Evolutionary conservation across 2,329 filamentous ascomycete genomes (phyloP).

Genomic region (Seiridium unicorne): DNA sequence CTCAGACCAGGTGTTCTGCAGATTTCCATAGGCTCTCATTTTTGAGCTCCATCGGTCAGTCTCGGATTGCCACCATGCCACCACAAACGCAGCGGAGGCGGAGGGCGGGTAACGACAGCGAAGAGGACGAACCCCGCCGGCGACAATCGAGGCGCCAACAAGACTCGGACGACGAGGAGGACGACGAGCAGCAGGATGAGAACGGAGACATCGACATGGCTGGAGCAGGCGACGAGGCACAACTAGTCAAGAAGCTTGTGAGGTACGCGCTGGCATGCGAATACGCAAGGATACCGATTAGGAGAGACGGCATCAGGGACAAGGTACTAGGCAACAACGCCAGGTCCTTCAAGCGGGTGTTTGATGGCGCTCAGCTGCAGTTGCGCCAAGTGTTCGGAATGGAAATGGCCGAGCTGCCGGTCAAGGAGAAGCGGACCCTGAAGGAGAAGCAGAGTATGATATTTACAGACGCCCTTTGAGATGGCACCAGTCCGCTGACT

Average conservation of each 20-base stretch:
- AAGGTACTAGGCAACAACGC: conserved; percentile 71
- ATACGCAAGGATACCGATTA: conserved; percentile 58
- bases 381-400: conserved; percentile 81
- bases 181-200: conserved; percentile 23
- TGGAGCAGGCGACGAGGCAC: conserved; percentile 40
- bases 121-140: conserved; percentile 28
- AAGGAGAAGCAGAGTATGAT: conserved; percentile 69
- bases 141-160: conserved; percentile 21
- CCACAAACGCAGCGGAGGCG: conserved; percentile 26
- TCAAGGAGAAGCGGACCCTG: conserved; percentile 76
- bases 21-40: background rate
- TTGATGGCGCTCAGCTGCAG: conserved; percentile 71
- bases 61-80: conserved; percentile 20
- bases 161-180: conserved; percentile 33
- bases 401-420: conserved; percentile 81
- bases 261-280: conserved; percentile 67
- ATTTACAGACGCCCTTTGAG: background rate
- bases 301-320: conserved; percentile 61
- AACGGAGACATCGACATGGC: conserved; percentile 21
- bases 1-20: background rate
- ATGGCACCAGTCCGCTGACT: background rate
- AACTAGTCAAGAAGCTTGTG: conserved; percentile 65
- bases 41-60: background rate
- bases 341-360: conserved; percentile 73
- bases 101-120: conserved; percentile 32